Conservation (phyloP, 2,329 filamentous ascomycete genomes). For the Ceratocystis albifundus region DNA sequence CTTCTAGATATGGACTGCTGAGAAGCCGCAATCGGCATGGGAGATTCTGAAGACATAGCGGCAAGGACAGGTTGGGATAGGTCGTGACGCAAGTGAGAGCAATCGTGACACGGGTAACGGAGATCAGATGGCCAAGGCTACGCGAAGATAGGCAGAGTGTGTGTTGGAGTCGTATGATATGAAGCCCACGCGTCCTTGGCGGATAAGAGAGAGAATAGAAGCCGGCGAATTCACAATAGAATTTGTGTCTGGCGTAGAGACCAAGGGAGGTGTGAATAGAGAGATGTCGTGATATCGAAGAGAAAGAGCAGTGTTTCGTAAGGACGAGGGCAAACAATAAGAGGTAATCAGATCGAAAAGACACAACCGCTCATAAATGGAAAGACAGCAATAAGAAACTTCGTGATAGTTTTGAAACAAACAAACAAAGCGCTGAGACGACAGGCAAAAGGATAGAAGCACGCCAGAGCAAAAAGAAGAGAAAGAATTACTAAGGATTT, state of each 20-base stretch:
- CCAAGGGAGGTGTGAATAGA: too few relatives aligned
- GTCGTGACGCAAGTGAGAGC: neutral
- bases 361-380: neutral
- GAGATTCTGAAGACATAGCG: conserved; percentile 16
- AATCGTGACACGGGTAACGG: conserved; percentile 1
- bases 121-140: neutral
- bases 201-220: neutral
- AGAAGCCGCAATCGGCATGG: conserved; percentile 41
- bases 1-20: conserved; percentile 34
- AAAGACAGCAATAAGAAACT: neutral
- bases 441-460: neutral
- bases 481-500: neutral
- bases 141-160: neutral
- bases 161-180: too few relatives aligned
- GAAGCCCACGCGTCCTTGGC: neutral
- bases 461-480: neutral
- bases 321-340: neutral
- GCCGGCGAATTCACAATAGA: too few relatives aligned
- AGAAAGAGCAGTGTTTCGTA: neutral
- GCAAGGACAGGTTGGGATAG: neutral
- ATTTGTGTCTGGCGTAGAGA: too few relatives aligned
- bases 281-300: neutral
- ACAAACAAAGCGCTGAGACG: neutral
- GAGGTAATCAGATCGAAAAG: neutral
- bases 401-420: neutral